Percentiles rank a stretch among this genome's conserved stretches.
These are phyloP conservation scores for Didymellaceae sp. DNA, from an alignment of 2,329 filamentous ascomycete species.

Conservation along the genomic window DNA sequence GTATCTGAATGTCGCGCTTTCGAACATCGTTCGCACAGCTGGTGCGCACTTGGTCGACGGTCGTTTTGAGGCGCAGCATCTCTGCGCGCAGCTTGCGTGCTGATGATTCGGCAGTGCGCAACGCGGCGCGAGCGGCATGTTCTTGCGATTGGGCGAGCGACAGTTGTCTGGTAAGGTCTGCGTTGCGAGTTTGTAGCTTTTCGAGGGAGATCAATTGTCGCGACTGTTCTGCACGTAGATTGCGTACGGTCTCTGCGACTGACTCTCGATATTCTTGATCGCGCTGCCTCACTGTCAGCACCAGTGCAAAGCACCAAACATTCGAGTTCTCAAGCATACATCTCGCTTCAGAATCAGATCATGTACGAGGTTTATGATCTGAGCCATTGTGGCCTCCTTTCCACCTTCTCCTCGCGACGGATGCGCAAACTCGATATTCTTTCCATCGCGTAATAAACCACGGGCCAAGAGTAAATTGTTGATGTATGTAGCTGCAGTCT, in stretches of 20 bases:
- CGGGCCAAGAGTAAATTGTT: slow-evolving; percentile 71
- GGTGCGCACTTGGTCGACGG: slow-evolving; percentile 81
- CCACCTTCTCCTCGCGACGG: slow-evolving; percentile 69
- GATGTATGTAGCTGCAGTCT: slow-evolving; percentile 68
- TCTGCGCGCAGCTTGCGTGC: slow-evolving; percentile 84
- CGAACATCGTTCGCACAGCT: slow-evolving; percentile 90
- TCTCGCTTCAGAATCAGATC: slow-evolving; percentile 90
- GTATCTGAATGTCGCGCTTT: slow-evolving; percentile 87
- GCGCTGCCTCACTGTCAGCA: slow-evolving; percentile 62
- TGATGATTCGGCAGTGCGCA: slow-evolving; percentile 75
- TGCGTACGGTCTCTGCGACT: slow-evolving; percentile 78
- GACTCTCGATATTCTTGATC: slow-evolving; percentile 89
- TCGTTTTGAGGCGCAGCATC: slow-evolving; percentile 75
- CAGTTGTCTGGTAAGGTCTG: slow-evolving; percentile 63
- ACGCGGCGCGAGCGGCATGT: slow-evolving; percentile 70
- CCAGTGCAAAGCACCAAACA: background rate
- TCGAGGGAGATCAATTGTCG: slow-evolving; percentile 74
- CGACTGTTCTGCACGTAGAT: slow-evolving; percentile 74
- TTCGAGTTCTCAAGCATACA: slow-evolving; percentile 57
- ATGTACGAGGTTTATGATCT: slow-evolving; percentile 91
- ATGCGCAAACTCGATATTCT: slow-evolving; percentile 81
- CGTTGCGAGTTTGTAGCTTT: slow-evolving; percentile 60
- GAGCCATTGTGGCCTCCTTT: slow-evolving; percentile 75
- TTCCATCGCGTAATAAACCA: slow-evolving; percentile 67
- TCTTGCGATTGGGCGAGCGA: slow-evolving; percentile 72